These are phyloP conservation scores for Aspergillus sclerotiicarbonarius DNA, from an alignment of 495 filamentous ascomycete species.

Conservation along the genomic window DNA sequence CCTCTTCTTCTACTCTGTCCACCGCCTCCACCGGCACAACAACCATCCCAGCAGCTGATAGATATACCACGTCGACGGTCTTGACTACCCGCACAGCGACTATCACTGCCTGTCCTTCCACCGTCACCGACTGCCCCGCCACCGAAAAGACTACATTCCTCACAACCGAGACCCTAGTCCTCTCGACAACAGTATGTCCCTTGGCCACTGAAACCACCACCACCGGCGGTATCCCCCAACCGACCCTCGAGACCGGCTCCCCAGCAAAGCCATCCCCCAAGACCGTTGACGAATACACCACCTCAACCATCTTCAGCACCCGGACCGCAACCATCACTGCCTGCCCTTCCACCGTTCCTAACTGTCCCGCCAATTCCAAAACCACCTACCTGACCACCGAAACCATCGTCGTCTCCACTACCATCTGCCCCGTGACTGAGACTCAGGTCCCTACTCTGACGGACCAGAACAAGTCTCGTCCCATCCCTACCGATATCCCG, in stretches of 20 bases:
- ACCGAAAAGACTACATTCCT: neutral
- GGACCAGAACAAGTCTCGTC: too few species aligned
- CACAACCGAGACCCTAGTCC: neutral
- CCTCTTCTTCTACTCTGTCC: neutral
- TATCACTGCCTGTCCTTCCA: neutral
- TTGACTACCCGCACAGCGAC: neutral
- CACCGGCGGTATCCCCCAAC: neutral
- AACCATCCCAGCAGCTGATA: neutral
- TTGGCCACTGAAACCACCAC: neutral
- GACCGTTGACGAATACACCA: neutral
- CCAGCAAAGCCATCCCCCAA: neutral
- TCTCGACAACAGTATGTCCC: neutral
- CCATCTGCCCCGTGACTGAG: neutral
- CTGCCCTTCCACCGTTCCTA: neutral
- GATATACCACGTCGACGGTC: neutral
- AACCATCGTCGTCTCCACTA: neutral
- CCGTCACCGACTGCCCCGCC: neutral
- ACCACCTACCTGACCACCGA: neutral
- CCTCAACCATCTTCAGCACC: constrained; percentile 2
- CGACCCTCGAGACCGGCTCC: neutral
- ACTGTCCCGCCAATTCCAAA: neutral
- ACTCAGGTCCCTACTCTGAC: neutral
- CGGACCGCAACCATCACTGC: neutral
- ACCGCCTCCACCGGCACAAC: neutral
- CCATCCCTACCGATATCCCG: too few species aligned